Conservation (phyloP, 2,329 filamentous ascomycete species). For the Exserohilum turcica region DNA sequence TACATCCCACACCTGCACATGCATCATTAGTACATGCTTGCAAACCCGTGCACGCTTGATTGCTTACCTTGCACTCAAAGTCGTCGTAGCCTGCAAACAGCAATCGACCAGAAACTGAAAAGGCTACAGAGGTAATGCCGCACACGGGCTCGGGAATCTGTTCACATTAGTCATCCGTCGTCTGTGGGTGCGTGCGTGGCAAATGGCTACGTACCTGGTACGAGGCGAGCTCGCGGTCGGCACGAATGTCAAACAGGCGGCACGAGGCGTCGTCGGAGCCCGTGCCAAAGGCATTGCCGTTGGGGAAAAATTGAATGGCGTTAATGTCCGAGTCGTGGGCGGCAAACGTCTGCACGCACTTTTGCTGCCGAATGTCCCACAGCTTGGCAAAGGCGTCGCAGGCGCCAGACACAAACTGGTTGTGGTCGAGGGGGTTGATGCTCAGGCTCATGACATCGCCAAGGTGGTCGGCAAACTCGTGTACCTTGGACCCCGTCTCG, state of each 20-base stretch:
- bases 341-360: constrained; percentile 97
- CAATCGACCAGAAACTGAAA: constrained; percentile 92
- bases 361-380: constrained; percentile 98
- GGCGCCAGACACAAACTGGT: constrained; percentile 98
- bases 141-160: constrained; percentile 97
- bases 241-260: constrained; percentile 95
- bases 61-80: constrained; percentile 96
- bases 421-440: constrained; percentile 98
- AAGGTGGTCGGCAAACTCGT: constrained; percentile 96
- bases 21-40: constrained; percentile 17
- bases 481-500: constrained; percentile 94
- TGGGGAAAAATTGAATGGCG: constrained; percentile 98
- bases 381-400: constrained; percentile 98
- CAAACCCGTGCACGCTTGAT: constrained; percentile 5
- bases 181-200: not conserved
- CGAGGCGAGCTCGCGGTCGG: constrained; percentile 77
- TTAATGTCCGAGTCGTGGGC: constrained; percentile 99
- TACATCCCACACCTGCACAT: constrained; percentile 89
- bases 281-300: constrained; percentile 97
- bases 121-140: constrained; percentile 97
- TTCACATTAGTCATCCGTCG: constrained; percentile 32
- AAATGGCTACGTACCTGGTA: constrained; percentile 53
- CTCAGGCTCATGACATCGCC: constrained; percentile 99
- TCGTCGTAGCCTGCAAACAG: constrained; percentile 98
- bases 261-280: constrained; percentile 98